Evolutionary conservation across 2,329 filamentous ascomycete species (phyloP).

Genomic region (Leptographium procerum): DNA sequence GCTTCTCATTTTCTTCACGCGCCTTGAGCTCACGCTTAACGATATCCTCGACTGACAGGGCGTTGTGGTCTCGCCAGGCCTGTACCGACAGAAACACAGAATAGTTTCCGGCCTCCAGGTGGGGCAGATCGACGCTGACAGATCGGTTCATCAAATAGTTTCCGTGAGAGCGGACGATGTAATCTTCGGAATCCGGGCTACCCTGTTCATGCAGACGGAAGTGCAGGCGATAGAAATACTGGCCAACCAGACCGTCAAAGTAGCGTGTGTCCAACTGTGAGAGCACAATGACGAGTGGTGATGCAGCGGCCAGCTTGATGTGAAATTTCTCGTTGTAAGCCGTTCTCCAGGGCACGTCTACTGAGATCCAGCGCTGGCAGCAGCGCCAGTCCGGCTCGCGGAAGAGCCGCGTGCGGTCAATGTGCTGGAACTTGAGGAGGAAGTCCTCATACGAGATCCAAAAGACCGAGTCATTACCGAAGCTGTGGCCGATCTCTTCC

Average conservation of each 20-base stretch:
- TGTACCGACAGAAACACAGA: slow-evolving; percentile 65
- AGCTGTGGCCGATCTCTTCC: slow-evolving; percentile 57
- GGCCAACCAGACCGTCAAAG: slow-evolving; percentile 44
- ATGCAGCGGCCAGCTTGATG: slow-evolving; percentile 35
- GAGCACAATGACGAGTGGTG: slow-evolving; percentile 43
- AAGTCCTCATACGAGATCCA: slow-evolving; percentile 50
- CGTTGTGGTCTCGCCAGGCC: slow-evolving; percentile 44
- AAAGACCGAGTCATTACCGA: slow-evolving; percentile 63
- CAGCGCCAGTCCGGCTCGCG: slow-evolving; percentile 41
- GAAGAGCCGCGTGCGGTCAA: slow-evolving; percentile 48
- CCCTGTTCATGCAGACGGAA: slow-evolving; percentile 40
- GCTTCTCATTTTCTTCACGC: slow-evolving; percentile 63
- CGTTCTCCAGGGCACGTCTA: slow-evolving; percentile 41
- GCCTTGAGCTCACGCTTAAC: slow-evolving; percentile 52
- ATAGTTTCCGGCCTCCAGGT: slow-evolving; percentile 64
- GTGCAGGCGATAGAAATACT: slow-evolving; percentile 41
- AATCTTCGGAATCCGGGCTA: slow-evolving; percentile 33
- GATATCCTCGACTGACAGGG: slow-evolving; percentile 49
- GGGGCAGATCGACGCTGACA: slow-evolving; percentile 60
- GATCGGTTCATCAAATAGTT: slow-evolving; percentile 56
- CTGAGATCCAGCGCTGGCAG: slow-evolving; percentile 30
- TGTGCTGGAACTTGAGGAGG: slow-evolving; percentile 44
- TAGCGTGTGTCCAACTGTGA: slow-evolving; percentile 47
- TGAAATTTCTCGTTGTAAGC: slow-evolving; percentile 46
- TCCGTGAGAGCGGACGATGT: slow-evolving; percentile 41